Base-by-base conservation (phyloP, 1,139 yeast genomes). In the Trichomonascaceae sp. region DNA sequence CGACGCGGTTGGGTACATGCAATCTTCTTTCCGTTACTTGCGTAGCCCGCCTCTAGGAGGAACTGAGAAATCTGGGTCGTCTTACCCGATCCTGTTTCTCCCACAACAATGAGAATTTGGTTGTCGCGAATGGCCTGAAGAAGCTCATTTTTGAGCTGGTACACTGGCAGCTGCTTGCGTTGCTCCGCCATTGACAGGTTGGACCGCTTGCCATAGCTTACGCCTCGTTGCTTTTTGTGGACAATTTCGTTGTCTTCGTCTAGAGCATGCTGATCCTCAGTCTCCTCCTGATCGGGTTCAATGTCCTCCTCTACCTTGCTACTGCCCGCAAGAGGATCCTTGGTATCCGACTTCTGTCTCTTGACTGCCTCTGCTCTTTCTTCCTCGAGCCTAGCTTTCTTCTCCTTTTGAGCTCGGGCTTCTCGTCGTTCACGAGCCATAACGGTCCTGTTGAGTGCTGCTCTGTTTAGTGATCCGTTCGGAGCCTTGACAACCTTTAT, bases 71-170 rank as follows among this genome's bases (percentile, higher is more conserved):
- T 61, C 54, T 89, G 97, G 0, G 98, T 89, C 1, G 97, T 85
- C 54, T 89, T 89, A 45, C 98, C 98, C 0, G 97, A 85, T 15
- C 98, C 98, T 0, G 98, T 89, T 48, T 89, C 97, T 40, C 98
- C 97, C 41, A 89, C 79, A 3, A 89, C 72, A 13, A 89, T 70
- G 6, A 78, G 64, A 0, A 89, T 82, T 56, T 87, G 97, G 50
- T 85, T 82, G 40, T 62, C 66, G 36, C 57, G 51, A 3, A 89
- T 69, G 1, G 76, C 67, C 3, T 68, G 50, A 8, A 89, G 55
- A 8, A 89, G 57, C 34, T 73, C 63, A 0, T 60, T 50, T 32
- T 93, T 64, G 61, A 74, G 72, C 14, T 67, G 54, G 47, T 63
- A 82, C 0, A 87, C 93, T 0, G 97, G 97, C 16, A 84, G 61